These are phyloP conservation scores for Trichoderma sp. DNA, from an alignment of 2,329 filamentous ascomycete genomes.

Conservation along the genomic window DNA sequence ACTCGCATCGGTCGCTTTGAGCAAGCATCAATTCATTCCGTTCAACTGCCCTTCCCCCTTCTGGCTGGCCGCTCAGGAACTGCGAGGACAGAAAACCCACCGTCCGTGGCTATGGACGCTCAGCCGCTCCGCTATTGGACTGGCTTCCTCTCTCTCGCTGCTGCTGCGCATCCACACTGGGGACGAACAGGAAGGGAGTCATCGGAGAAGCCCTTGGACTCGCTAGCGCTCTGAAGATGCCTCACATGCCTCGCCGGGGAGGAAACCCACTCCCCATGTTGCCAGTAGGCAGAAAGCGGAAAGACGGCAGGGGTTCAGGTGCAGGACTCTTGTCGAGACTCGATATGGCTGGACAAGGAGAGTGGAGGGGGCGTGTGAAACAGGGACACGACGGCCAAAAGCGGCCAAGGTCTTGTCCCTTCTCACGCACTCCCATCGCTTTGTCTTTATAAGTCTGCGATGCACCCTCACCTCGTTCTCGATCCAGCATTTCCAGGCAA, in stretches of 20 bases:
- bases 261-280: background rate
- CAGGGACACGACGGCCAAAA: constrained; percentile 6
- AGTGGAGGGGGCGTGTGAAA: constrained; percentile 21
- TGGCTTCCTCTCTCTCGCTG: background rate
- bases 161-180: constrained; percentile 11
- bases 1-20: background rate
- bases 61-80: constrained; percentile 15
- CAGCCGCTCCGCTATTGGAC: constrained; percentile 21
- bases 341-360: background rate
- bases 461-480: constrained; percentile 22
- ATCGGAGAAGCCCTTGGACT: constrained; percentile 17
- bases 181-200: constrained; percentile 19
- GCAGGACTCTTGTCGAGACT: constrained; percentile 7
- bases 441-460: constrained; percentile 21
- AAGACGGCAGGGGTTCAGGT: constrained; percentile 15
- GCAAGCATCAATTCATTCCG: background rate
- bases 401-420: constrained; percentile 4
- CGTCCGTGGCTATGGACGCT: constrained; percentile 21
- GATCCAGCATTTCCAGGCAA: constrained; percentile 20
- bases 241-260: constrained; percentile 16
- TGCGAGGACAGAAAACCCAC: background rate
- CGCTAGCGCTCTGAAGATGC: constrained; percentile 16
- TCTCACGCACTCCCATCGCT: background rate
- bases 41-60: background rate
- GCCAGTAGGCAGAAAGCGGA: constrained; percentile 21